These are phyloP conservation scores for Carex parvula DNA, from an alignment of 176 grass and related monocot species.

Conservation along the genomic window DNA sequence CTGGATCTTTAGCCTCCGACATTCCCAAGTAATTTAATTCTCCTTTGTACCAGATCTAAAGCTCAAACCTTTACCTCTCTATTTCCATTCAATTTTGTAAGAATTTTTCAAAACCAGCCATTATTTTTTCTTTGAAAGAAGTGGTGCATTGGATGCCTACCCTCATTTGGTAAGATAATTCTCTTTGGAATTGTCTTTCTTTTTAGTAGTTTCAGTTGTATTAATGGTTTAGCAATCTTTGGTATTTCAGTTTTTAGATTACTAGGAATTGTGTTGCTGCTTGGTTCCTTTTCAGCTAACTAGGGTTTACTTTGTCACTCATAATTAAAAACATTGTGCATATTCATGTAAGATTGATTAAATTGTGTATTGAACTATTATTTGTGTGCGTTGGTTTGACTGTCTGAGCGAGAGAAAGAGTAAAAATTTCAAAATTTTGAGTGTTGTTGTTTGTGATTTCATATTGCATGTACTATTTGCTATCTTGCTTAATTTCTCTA, in stretches of 20 bases:
- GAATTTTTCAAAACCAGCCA: not conserved
- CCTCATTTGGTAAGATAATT: constrained; percentile 7
- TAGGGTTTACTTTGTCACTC: constrained; percentile 19
- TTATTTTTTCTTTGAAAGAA: not conserved
- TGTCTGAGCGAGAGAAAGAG: not conserved
- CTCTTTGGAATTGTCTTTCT: not conserved
- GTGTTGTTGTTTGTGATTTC: not conserved
- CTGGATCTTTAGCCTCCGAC: not conserved
- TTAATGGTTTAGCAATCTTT: not conserved
- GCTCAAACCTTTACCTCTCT: not conserved
- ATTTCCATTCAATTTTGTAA: not conserved
- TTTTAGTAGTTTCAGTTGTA: not conserved
- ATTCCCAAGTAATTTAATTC: not conserved
- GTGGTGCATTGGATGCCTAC: not conserved
- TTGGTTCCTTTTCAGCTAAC: not conserved
- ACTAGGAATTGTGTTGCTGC: not conserved
- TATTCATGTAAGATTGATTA: constrained; percentile 1
- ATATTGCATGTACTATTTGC: constrained; percentile 10
- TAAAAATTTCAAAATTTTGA: not conserved
- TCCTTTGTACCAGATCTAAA: constrained; percentile 2
- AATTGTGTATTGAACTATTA: not conserved
- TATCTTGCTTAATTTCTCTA: not conserved
- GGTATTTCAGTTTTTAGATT: not conserved
- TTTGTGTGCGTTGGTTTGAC: not conserved
- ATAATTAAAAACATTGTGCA: not conserved